Conservation (phyloP, 148 eudicot genomes). For the Spergularia bocconei region DNA sequence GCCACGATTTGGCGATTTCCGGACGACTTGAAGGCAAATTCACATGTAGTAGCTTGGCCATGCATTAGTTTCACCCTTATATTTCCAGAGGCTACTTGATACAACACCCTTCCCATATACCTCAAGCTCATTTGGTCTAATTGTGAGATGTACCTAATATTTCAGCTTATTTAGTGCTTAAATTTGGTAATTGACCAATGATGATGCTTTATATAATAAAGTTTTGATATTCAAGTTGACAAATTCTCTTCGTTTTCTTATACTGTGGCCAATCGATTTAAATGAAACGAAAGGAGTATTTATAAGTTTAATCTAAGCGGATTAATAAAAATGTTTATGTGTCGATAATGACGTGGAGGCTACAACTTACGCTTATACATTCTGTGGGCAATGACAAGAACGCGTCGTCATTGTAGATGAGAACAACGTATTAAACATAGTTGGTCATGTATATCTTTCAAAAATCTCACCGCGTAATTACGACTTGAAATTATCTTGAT, state of each 20-base stretch:
- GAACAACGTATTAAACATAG: not conserved
- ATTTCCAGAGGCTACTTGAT: conserved; percentile 20
- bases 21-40: conserved; percentile 12
- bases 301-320: too few species aligned
- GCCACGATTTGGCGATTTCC: not conserved
- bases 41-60: conserved; percentile 17
- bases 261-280: too few species aligned
- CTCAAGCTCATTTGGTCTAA: conserved; percentile 19
- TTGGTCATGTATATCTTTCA: not conserved
- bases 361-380: not conserved
- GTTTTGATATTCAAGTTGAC: too few species aligned
- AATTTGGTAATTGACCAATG: too few species aligned
- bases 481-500: too few species aligned
- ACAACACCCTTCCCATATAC: conserved; percentile 19
- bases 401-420: not conserved
- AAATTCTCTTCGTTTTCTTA: too few species aligned
- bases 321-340: too few species aligned
- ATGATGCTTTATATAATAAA: too few species aligned
- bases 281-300: too few species aligned
- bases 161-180: too few species aligned
- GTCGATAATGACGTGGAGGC: conserved; percentile 13
- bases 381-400: conserved; percentile 2
- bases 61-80: conserved; percentile 13
- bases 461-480: not conserved
- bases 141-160: too few species aligned